Percentiles rank a stretch among this genome's conserved stretches.
These are phyloP conservation scores for Neocucurbitaria cava DNA, from an alignment of 2,329 filamentous ascomycete genomes.

Conservation along the genomic window DNA sequence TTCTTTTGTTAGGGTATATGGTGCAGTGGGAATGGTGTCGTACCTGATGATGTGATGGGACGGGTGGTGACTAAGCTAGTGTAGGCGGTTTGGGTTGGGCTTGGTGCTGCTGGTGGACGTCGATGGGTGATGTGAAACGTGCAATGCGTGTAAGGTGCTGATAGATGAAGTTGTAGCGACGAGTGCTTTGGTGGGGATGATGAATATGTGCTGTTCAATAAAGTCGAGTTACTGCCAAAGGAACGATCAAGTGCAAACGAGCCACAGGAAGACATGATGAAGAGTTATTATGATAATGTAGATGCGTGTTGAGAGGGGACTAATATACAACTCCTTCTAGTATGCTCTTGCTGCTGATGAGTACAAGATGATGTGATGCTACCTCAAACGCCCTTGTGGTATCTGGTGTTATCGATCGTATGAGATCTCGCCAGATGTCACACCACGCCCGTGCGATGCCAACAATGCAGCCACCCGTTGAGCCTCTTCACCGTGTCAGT, in stretches of 20 bases:
- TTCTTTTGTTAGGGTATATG: not conserved
- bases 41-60: constrained; percentile 20
- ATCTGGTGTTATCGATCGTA: constrained; percentile 9
- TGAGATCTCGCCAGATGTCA: constrained; percentile 6
- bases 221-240: constrained; percentile 13
- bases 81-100: not conserved
- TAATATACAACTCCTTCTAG: constrained; percentile 25
- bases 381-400: constrained; percentile 4
- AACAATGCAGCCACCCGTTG: constrained; percentile 8
- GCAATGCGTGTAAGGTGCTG: constrained; percentile 1
- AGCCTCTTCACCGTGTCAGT: not conserved
- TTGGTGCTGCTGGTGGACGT: not conserved
- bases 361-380: constrained; percentile 15
- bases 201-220: constrained; percentile 9
- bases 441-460: constrained; percentile 17
- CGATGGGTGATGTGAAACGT: not conserved
- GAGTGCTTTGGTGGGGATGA: constrained; percentile 3
- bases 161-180: constrained; percentile 7
- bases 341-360: not conserved
- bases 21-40: constrained; percentile 1
- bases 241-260: constrained; percentile 10
- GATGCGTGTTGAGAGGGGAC: constrained; percentile 15
- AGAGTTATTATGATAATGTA: constrained; percentile 1
- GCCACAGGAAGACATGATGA: constrained; percentile 16
- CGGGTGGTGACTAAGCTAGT: constrained; percentile 4